A percentile compares a stretch with the other conserved stretches of the same genome.
Conservation (phyloP, 106 monocot species). For the Vanilla planifolia region DNA sequence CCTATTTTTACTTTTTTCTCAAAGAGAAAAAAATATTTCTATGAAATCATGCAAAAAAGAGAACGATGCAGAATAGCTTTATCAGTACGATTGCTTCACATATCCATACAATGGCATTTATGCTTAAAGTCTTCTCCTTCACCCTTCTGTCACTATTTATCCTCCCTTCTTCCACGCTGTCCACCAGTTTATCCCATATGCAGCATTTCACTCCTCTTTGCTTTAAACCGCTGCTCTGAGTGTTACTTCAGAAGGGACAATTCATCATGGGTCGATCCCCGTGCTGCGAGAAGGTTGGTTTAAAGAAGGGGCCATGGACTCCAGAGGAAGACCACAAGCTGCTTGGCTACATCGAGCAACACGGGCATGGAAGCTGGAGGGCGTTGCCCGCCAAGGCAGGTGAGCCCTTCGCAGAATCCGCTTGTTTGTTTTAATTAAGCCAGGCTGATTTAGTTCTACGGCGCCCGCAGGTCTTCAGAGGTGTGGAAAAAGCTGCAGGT, state of each 20-base stretch:
- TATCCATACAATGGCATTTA: neutral
- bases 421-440: neutral
- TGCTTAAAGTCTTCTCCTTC: neutral
- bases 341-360: conserved; percentile 38
- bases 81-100: neutral
- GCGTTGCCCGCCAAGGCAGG: conserved; percentile 47
- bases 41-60: no score
- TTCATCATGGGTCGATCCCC: conserved; percentile 49
- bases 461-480: conserved; percentile 3
- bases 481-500: conserved; percentile 47
- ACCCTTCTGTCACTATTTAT: conserved; percentile 7
- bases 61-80: neutral
- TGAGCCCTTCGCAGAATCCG: conserved; percentile 1
- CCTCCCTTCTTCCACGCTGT: neutral
- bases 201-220: neutral
- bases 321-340: conserved; percentile 55
- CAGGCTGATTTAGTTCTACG: neutral
- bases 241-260: conserved; percentile 1
- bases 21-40: no score
- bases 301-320: conserved; percentile 55
- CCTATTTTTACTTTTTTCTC: no score
- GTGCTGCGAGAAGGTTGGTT: conserved; percentile 41
- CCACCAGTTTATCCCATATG: neutral
- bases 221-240: neutral
- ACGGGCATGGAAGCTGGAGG: conserved; percentile 52